Base-by-base conservation (phyloP, 2,329 filamentous ascomycete species). In the Didymellaceae sp. region DNA sequence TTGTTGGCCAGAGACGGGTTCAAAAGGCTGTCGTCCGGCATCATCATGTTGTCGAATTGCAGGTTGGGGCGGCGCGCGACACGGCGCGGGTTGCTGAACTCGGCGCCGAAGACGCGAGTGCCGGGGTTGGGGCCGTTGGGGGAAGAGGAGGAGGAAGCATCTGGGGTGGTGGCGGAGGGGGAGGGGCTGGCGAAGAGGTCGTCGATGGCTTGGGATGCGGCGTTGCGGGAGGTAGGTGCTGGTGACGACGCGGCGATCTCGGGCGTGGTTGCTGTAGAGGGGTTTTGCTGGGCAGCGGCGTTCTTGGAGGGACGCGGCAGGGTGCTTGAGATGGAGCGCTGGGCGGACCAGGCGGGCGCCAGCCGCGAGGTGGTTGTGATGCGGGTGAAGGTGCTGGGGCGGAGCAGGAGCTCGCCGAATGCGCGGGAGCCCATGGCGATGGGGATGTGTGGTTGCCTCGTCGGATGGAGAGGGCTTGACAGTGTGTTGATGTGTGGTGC, bases 321-420 rank as follows among this genome's bases (percentile, higher is more conserved):
- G 5, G 57, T 42, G 22, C 45, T 28, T 21, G 52, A 46, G 34
- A 62, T 52, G 33, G 42, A 34, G 26, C 59, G 51, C 35, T 54
- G 57, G 13, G 55, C 42, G 25, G 43, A 50, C 58, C 60, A 63
- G 54, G 55, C 45, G 17, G 58, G 54, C 28, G 50, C 37, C 38
- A 50, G 45, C 26, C 39, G 37, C 5, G 46, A 22, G 14, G 50
- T 28, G n/a, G 58, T 55, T 21, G 61, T 48, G 45, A 59, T 56
- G 45, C 59, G 62, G 35, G 55, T 51, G 46, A 66, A 54, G 44
- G 67, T 45, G 8, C 60, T 46, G 1, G 68, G 65, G 44, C 67
- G 69, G 52, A 70, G 63, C 59, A 70, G 57, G 5, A 63, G 58
- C 64, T 69, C 64, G 47, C 63, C 62, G 32, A 71, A 38, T n/a